Evolutionary conservation across 164 flowering plant genomes (phyloP), one percentile per base, ranked within the genome.

Genomic region (Aristolochia fimbriata): DNA sequence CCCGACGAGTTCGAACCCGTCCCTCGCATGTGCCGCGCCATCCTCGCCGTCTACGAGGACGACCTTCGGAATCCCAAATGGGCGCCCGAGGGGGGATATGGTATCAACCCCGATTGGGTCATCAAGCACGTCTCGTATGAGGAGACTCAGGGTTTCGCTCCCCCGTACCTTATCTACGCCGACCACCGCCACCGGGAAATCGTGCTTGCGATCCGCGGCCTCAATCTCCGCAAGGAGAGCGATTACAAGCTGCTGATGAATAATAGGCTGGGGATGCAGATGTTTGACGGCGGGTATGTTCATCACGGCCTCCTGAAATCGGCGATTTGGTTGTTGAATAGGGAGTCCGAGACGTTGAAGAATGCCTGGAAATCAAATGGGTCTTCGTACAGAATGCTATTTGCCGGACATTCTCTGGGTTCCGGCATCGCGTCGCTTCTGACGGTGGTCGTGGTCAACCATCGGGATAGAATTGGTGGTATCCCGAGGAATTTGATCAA

Each of bases 281-380:
- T 74, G 86, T 89, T 87, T 63, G 98, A 83, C 47, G 96, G 98
- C 1, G 98, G 98, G 6, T 89, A 68, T 51, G 96, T 85, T 11
- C 96, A 88, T 55, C 77, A 83, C 30, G 96, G 98, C 30, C 65
- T 92, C 65, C 69, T 92, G 62, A 83, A 87, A 46, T 79, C 95
- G 12, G 98, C 98, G 11, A 49, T 53, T 10, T 92, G 96, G 92
- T 47, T 92, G 64, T 62, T 92, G 59, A 71, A 81, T 20, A 63
- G 71, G 50, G 98, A 92, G 52, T 69, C 75, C 4, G 89, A 81
- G 64, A 77, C 80, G 43, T 63, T 88, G 53, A 70, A 59, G 71
- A 41, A 67, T 25, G 50, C 85, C 24, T 86, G 94, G 90, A 52
- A 65, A 10, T 81, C 79, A 64, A 79, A 62, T 47, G 84, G 84